Evolutionary conservation across 306 rosid genomes (phyloP), one percentile per base, ranked within the genome.

Genomic region (Lithocarpus polystachyus): DNA sequence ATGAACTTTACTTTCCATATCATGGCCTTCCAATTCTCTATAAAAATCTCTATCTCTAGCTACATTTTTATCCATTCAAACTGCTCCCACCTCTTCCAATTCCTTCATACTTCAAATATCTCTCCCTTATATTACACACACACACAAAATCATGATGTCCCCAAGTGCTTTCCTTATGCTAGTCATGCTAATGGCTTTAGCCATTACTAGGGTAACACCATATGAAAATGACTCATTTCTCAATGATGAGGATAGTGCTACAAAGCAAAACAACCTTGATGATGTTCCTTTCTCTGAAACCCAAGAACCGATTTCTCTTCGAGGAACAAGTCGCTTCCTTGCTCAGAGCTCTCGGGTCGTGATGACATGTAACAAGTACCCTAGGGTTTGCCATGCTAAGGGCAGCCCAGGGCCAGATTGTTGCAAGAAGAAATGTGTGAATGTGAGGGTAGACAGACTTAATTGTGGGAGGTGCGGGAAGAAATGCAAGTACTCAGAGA

Each of bases 401-500:
- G 85, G 87, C 6, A 88, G 91, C 54, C 56, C 76, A 1, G 91
- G 92, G 3, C 83, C 82, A 4, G 84, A 82, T 24, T 91, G 93
- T 82, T 91, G 96, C 87, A 73, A 74, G 31, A 86, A 83, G 77
- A 82, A 74, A 68, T 91, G 96, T 56, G 93, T 91, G 3, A 75
- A 86, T 8, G 18, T 86, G 45, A 17, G 70, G n/a, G 69, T 29
- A 0, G 92, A 91, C 56, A 59, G 43, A 33, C 28, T 78, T 23
- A 91, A 91, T 73, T 91, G 97, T 55, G 93, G 97, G 22, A 84
- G 17, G 75, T 91, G 97, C 69, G 93, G 92, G 52, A 89, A 85
- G 85, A 91, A 86, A 76, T 91, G 97, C 57, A 77, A 75, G 71
- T 86, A 75, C 62, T 56, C 72, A 5, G 83, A 91, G 86, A 77